phyloP scores from a whole-genome alignment of 2,329 filamentous ascomycete species.

The Trichoderma sp. region DNA sequence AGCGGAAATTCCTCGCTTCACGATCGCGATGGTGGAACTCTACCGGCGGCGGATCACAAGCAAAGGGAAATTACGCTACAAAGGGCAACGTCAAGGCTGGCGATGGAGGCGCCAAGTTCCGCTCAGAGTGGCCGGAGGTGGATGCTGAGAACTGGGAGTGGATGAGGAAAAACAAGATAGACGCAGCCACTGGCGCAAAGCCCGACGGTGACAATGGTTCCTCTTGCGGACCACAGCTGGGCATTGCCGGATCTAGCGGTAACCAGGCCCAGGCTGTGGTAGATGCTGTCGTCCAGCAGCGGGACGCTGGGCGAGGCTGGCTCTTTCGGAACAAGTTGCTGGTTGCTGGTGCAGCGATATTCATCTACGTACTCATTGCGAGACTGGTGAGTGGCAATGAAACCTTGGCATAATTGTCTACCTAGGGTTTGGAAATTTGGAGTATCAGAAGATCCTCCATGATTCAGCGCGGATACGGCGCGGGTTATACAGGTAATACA shows the following conservation, averaged over 20 bases:
- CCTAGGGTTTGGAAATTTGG: background rate
- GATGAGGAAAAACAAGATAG: slow-evolving; percentile 83
- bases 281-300: slow-evolving; percentile 73
- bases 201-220: slow-evolving; percentile 51
- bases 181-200: slow-evolving; percentile 71
- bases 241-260: slow-evolving; percentile 62
- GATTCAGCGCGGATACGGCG: background rate
- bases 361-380: slow-evolving; percentile 81
- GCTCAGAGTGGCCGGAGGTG: slow-evolving; percentile 83
- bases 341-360: slow-evolving; percentile 68
- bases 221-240: slow-evolving; percentile 55
- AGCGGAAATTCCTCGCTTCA: slow-evolving; percentile 75
- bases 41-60: slow-evolving; percentile 79
- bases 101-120: slow-evolving; percentile 89
- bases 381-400: slow-evolving; percentile 63
- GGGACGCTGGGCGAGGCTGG: slow-evolving; percentile 82
- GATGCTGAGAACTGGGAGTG: slow-evolving; percentile 89
- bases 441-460: background rate
- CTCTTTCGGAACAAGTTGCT: slow-evolving; percentile 76
- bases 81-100: slow-evolving; percentile 87
- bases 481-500: slow-evolving; percentile 6
- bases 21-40: slow-evolving; percentile 95
- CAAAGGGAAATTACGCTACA: slow-evolving; percentile 52
- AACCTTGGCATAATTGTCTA: slow-evolving; percentile 27
- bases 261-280: slow-evolving; percentile 69